Base-by-base conservation (phyloP, 1,139 yeast genomes). In the Candida neerlandica region DNA sequence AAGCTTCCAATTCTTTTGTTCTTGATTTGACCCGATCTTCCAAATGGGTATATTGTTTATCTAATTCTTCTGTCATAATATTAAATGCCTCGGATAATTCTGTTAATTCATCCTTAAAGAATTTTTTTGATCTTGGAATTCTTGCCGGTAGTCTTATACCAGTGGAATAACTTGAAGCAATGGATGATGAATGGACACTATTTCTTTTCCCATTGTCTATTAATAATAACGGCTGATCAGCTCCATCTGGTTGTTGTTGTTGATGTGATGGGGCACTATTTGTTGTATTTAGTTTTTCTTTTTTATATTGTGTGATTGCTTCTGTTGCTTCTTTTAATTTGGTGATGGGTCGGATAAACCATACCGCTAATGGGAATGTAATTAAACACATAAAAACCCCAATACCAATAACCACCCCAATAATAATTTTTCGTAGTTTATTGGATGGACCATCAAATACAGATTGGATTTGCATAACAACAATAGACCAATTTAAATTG, bases 21-120 rank as follows among this genome's bases (percentile, higher is more conserved):
- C 98, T 80, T 41, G 85, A 85, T 48, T 83, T 80, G n/a, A 94
- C 98, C 54, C 97, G 79, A 56, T 90, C 96, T 68, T 94, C 98
- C 49, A 94, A 67, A 62, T 87, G 86, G 4, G 86, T 75, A 61
- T 92, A 92, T 62, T 92, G 97, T 54, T 82, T 79, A 54, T 88
- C 91, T 40, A 94, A 73, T 60, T 90, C 96, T 60, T 86, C 91
- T 6, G 96, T 85, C 97, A 92, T 90, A 37, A 85, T 85, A 63
- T 91, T 91, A 66, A 91, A 94, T 0, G 96, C 94, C 45, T 86
- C 94, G 0, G 96, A 85, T 45, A 92, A 73, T 58, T 90, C 96
- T 0, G 94, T 86, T 46, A 92, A 77, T 66, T 94, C 99, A 71
- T 94, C 97, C 46, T 83, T 78, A 61, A 89, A 84, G 42, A 87